Base-by-base conservation (phyloP, 768 basidiomycete genomes). In the Hemileccinum impolitum region DNA sequence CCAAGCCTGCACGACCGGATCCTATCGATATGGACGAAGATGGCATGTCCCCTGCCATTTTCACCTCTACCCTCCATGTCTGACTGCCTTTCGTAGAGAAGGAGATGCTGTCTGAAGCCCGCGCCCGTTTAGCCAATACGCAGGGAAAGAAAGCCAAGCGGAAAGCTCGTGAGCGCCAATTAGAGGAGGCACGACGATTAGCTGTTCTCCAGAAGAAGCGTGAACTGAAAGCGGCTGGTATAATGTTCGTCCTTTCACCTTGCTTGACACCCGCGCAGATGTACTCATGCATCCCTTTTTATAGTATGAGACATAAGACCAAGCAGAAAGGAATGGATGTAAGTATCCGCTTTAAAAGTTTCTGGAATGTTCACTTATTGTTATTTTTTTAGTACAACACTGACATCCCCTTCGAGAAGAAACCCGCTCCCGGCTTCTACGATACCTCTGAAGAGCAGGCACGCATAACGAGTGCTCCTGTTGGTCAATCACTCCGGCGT, bases 11-110 rank as follows among this genome's bases (percentile, higher is more conserved):
- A 11, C 81, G 96, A 23, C 96, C 96, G 6, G 96, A 99, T 73
- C 96, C 96, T 6, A 97, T 98, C 58, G 96, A 99, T 71, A 99
- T 99, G 96, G 96, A 99, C 65, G 96, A 99, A 72, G 96, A 98
- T 64, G 94, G 91, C 87, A 55, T 50, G 80, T 72, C 31, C 1
- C 14, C 11, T n/a, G 9, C 19, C 19, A 6, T 19, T 15, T 3
- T 34, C 39, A n/a, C 3, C 12, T 19, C 17, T 32, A 13, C 21
- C 23, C 1, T 36, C 10, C 12, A 4, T 48, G 25, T 39, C 25
- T 59, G 35, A 54, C 41, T 19, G 7, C 50, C 52, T 32, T 17
- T 40, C 55, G 23, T 59, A 93, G 94, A 98, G 71, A 98, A 98
- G 84, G 96, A 98, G 69, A 98, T 99, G 96, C 72, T 99, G 61